Base-by-base conservation (phyloP, 169 alveolate genomes). In the Plasmodium gaboni region DNA sequence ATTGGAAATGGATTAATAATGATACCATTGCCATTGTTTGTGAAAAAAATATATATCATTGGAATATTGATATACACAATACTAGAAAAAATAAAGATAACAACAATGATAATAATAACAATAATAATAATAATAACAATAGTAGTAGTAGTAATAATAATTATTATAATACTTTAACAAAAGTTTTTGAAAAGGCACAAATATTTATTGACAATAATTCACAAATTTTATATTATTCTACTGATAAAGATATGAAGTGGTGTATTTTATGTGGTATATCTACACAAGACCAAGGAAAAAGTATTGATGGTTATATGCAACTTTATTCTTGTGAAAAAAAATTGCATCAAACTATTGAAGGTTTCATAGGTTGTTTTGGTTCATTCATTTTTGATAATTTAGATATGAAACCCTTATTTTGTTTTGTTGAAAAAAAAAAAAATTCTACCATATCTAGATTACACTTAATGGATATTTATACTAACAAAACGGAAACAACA, bases 331-430 rank as follows among this genome's bases (percentile, higher is more conserved):
- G 96, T 28, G 99, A 96, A 83, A 96, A 96, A 86, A 91, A 96
- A 0, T 98, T 96, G 87, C 98, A 97, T 90, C 98, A 98, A 94
- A 94, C 96, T 42, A 93, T 98, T 44, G 99, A 97, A 90, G 99
- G 99, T 5, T 97, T 96, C 89, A 96, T 98, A 19, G 99, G 99
- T 19, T 94, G 97, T 73, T 98, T 98, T 93, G 98, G 98, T 44
- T 95, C 96, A 68, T 92, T 97, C 26, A 94, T 96, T 19, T 91
- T 96, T 72, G 89, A 94, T 46, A 98, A 94, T 65, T 93, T 74
- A 61, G 87, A 88, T 38, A 65, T 92, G 8, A 89, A 94, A 32
- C 93, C 95, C 13, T 89, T 96, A 22, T 96, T 98, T 86, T 94
- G 97, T 64, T 98, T 98, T 93, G 93, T 97, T 63, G 99, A 98